Conservation (phyloP, 169 alveolate species). For the Fabrea salina region DNA sequence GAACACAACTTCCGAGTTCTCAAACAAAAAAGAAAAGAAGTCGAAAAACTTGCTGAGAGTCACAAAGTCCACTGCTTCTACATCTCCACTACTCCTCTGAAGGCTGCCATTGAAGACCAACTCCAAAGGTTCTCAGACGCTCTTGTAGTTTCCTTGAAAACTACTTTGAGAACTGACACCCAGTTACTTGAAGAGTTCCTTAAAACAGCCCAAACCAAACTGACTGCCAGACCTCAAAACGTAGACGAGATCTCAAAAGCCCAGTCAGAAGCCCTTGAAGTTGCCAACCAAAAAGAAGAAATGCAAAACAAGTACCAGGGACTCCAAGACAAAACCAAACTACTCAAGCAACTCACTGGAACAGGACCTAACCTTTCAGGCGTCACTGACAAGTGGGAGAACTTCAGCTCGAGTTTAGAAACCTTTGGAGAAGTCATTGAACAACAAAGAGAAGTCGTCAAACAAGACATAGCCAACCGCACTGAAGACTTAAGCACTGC, state of each 20-base stretch:
- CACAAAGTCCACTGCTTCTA: constrained; percentile 86
- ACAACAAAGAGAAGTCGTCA: constrained; percentile 81
- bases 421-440: constrained; percentile 81
- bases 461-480: constrained; percentile 76
- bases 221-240: constrained; percentile 79
- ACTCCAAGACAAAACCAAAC: constrained; percentile 67
- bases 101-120: constrained; percentile 83
- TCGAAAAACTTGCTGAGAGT: constrained; percentile 85
- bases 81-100: constrained; percentile 76
- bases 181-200: constrained; percentile 63
- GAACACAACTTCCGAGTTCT: constrained; percentile 82
- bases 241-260: constrained; percentile 86
- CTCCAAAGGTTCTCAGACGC: constrained; percentile 79
- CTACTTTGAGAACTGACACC: constrained; percentile 66
- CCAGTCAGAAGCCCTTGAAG: constrained; percentile 74
- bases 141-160: constrained; percentile 69
- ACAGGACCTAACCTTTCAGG: constrained; percentile 72
- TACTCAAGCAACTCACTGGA: constrained; percentile 73
- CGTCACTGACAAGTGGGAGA: constrained; percentile 83
- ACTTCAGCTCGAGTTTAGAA: constrained; percentile 77
- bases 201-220: constrained; percentile 74
- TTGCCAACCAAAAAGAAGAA: constrained; percentile 74
- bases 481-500: constrained; percentile 27
- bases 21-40: constrained; percentile 79
- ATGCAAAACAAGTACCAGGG: constrained; percentile 59